Evolutionary conservation across 768 basidiomycete genomes (phyloP).

Genomic region (Phlegmacium glaucopus): DNA sequence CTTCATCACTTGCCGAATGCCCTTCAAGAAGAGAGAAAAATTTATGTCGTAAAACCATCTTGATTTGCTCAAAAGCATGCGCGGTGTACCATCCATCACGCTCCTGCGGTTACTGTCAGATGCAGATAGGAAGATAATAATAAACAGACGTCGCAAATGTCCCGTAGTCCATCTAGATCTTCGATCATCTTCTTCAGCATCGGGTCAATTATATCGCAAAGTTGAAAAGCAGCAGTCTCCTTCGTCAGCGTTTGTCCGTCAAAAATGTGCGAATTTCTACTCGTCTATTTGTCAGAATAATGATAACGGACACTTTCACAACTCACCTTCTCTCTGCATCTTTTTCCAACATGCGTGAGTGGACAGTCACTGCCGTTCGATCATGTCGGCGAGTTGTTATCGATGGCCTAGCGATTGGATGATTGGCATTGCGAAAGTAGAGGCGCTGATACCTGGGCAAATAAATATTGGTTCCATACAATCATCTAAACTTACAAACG

Average conservation of each 20-base stretch:
- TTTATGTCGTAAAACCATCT: constrained; percentile 80
- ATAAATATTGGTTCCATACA: constrained; percentile 1
- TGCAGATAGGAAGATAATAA: background rate
- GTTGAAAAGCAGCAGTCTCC: constrained; percentile 90
- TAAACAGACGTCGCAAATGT: constrained; percentile 67
- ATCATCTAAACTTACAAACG: constrained; percentile 60
- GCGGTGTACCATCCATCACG: constrained; percentile 88
- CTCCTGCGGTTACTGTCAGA: constrained; percentile 40
- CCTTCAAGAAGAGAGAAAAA: constrained; percentile 78
- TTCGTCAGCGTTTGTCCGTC: constrained; percentile 78
- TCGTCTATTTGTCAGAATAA: background rate
- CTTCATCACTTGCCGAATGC: constrained; percentile 66
- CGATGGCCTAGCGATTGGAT: constrained; percentile 74
- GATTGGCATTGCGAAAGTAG: constrained; percentile 86
- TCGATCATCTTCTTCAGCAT: constrained; percentile 82
- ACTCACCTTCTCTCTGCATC: constrained; percentile 45
- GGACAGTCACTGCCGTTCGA: constrained; percentile 37
- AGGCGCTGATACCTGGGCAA: constrained; percentile 82
- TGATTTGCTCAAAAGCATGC: constrained; percentile 78
- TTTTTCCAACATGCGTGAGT: constrained; percentile 37
- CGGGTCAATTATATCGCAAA: constrained; percentile 88
- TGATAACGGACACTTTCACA: background rate
- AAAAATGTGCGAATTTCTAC: constrained; percentile 77
- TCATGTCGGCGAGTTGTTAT: constrained; percentile 69
- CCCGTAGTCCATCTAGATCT: constrained; percentile 63